These are phyloP conservation scores for Sanghuangporus baumii DNA, from an alignment of 1,284 basidiomycete species.

Conservation along the genomic window DNA sequence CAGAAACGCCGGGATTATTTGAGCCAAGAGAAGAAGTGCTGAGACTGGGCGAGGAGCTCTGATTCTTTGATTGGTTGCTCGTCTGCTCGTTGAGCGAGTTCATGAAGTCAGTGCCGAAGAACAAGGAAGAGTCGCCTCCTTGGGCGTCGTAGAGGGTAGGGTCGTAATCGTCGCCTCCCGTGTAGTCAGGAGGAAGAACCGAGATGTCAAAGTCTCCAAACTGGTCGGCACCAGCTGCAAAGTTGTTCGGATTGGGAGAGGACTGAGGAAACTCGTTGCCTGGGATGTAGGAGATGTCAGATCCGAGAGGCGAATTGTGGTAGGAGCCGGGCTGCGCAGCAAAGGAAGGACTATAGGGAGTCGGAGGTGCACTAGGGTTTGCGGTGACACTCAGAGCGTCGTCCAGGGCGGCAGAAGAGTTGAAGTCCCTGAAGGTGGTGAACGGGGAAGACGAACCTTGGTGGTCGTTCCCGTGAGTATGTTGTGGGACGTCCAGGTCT, in stretches of 20 bases:
- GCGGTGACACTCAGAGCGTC: neutral
- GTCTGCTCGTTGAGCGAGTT: constrained; percentile 24
- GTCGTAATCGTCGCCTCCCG: constrained; percentile 53
- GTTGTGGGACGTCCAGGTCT: neutral
- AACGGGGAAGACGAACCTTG: constrained; percentile 11
- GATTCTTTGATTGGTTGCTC: constrained; percentile 8
- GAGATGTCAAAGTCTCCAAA: constrained; percentile 59
- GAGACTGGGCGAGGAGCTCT: constrained; percentile 9
- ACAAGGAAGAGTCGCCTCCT: constrained; percentile 39
- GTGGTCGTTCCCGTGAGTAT: neutral
- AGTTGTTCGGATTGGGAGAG: neutral
- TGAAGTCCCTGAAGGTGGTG: constrained; percentile 16
- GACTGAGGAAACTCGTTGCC: constrained; percentile 15
- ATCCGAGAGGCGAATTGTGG: constrained; percentile 14
- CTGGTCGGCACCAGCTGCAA: constrained; percentile 46
- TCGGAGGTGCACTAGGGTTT: constrained; percentile 11
- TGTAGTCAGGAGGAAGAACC: constrained; percentile 21
- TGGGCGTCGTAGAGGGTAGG: constrained; percentile 63
- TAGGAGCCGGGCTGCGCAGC: constrained; percentile 15
- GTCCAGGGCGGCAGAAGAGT: constrained; percentile 9
- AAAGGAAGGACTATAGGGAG: constrained; percentile 15
- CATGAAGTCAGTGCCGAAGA: constrained; percentile 53
- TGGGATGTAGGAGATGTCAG: constrained; percentile 12
- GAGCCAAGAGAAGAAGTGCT: constrained; percentile 18
- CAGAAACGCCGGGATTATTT: constrained; percentile 30